Conservation (phyloP, 306 rosid genomes). For the Fragaria ananassa region DNA sequence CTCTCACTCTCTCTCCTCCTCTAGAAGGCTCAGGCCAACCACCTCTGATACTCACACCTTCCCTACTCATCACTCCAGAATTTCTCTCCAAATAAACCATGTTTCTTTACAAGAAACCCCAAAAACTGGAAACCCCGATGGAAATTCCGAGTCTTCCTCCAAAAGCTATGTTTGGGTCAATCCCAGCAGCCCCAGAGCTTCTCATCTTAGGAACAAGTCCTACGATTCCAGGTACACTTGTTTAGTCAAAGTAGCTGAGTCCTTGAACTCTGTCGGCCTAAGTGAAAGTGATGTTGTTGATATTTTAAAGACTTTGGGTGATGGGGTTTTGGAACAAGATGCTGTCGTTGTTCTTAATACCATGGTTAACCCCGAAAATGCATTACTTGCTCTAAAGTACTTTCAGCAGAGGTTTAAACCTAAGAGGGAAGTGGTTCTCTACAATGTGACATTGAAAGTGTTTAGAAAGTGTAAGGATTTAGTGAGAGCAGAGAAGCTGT, state of each 20-base stretch:
- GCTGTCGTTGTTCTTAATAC: slow-evolving; percentile 55
- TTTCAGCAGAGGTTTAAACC: slow-evolving; percentile 41
- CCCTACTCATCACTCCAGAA: slow-evolving; percentile 22
- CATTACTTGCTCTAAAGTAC: slow-evolving; percentile 46
- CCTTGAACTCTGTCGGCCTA: slow-evolving; percentile 50
- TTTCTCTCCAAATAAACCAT: slow-evolving; percentile 45
- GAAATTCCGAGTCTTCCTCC: slow-evolving; percentile 36
- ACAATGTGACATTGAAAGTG: slow-evolving; percentile 68
- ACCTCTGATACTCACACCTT: slow-evolving; percentile 19
- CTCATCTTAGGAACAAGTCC: slow-evolving; percentile 55
- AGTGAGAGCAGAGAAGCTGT: slow-evolving; percentile 74
- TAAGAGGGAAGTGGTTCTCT: slow-evolving; percentile 44
- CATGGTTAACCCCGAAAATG: slow-evolving; percentile 53
- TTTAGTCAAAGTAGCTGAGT: slow-evolving; percentile 49
- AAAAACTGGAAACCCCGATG: slow-evolving; percentile 22
- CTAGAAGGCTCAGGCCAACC: slow-evolving; percentile 23
- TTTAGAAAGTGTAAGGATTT: slow-evolving; percentile 49
- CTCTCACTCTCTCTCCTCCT: slow-evolving; percentile 21
- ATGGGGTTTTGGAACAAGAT: slow-evolving; percentile 40
- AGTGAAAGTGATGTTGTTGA: slow-evolving; percentile 37
- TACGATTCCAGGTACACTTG: slow-evolving; percentile 54
- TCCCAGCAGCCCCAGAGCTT: slow-evolving; percentile 82
- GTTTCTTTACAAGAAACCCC: slow-evolving; percentile 52
- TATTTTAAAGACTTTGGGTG: slow-evolving; percentile 44
- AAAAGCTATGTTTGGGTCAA: slow-evolving; percentile 75